These are phyloP conservation scores for Wickerhamomyces chaumierensis DNA, from an alignment of 805 yeast species.

Conservation along the genomic window DNA sequence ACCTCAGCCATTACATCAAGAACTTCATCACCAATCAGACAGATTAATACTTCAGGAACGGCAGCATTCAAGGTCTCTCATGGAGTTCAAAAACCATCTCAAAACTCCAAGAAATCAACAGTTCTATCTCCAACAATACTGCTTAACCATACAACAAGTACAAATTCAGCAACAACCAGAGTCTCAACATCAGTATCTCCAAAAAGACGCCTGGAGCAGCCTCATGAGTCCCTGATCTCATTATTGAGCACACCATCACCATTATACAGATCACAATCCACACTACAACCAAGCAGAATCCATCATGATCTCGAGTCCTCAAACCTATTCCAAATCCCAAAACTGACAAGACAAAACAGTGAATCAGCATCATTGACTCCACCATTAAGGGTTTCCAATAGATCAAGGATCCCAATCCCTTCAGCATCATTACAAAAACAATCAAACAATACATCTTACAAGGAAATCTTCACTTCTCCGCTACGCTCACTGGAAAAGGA, in stretches of 20 bases:
- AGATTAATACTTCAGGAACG: neutral
- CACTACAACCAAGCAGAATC: constrained; percentile 6
- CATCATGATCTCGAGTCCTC: constrained; percentile 12
- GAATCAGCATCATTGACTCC: constrained; percentile 11
- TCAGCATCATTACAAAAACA: neutral
- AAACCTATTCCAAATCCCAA: constrained; percentile 7
- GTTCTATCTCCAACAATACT: too few relatives aligned
- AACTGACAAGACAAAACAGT: constrained; percentile 2
- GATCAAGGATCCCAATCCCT: constrained; percentile 6
- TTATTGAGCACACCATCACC: neutral
- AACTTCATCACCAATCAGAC: constrained; percentile 1
- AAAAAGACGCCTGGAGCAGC: too few relatives aligned
- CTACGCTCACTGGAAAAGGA: constrained; percentile 13
- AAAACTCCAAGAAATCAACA: constrained; percentile 6
- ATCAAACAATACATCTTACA: constrained; percentile 1
- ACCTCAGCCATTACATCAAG: constrained; percentile 8
- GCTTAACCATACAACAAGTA: neutral
- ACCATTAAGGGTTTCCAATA: constrained; percentile 10
- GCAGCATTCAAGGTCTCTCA: constrained; percentile 2
- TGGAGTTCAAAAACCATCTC: constrained; percentile 13
- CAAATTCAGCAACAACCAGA: constrained; percentile 4
- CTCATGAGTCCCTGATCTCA: neutral
- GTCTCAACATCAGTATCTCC: constrained; percentile 9
- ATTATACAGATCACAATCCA: neutral
- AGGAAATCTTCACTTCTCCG: constrained; percentile 15